Evolutionary conservation across 306 rosid species (phyloP).

Genomic region (Lathyrus oleraceus): DNA sequence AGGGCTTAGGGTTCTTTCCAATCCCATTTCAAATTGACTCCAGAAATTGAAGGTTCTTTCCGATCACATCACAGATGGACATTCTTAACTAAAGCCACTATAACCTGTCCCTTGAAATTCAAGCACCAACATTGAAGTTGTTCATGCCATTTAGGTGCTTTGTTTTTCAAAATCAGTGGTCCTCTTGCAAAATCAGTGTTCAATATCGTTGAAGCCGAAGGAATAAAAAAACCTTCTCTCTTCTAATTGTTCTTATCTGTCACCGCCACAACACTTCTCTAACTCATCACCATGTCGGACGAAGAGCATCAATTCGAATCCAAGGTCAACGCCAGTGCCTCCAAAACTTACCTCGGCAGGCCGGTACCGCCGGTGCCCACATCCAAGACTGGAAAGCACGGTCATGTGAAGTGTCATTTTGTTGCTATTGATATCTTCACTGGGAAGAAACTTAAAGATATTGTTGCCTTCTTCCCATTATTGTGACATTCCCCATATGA

Average conservation of each 20-base stretch:
- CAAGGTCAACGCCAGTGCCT: constrained; percentile 75
- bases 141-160: constrained; percentile 97
- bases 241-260: constrained; percentile 13
- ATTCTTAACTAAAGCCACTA: constrained; percentile 92
- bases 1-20: too few relatives aligned
- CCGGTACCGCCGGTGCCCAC: constrained; percentile 61
- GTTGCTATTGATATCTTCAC: constrained; percentile 78
- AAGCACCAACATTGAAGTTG: constrained; percentile 96
- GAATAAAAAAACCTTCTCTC: background rate
- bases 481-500: constrained; percentile 81
- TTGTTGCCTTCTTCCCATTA: constrained; percentile 76
- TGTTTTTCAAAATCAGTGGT: too few relatives aligned
- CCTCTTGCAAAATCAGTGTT: constrained; percentile 3
- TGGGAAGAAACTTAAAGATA: constrained; percentile 69
- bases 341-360: constrained; percentile 74
- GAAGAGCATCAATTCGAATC: constrained; percentile 80
- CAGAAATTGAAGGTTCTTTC: too few relatives aligned
- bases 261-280: background rate
- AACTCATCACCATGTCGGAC: constrained; percentile 53
- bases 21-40: too few relatives aligned
- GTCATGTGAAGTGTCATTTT: constrained; percentile 64
- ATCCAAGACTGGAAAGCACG: constrained; percentile 48
- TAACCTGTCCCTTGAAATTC: constrained; percentile 91
- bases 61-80: constrained; percentile 53
- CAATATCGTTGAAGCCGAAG: background rate